Evolutionary conservation across 1,139 yeast genomes (phyloP), one percentile per base, ranked within the genome.

Genomic region (Hemisphaericaspora xylofermentans): DNA sequence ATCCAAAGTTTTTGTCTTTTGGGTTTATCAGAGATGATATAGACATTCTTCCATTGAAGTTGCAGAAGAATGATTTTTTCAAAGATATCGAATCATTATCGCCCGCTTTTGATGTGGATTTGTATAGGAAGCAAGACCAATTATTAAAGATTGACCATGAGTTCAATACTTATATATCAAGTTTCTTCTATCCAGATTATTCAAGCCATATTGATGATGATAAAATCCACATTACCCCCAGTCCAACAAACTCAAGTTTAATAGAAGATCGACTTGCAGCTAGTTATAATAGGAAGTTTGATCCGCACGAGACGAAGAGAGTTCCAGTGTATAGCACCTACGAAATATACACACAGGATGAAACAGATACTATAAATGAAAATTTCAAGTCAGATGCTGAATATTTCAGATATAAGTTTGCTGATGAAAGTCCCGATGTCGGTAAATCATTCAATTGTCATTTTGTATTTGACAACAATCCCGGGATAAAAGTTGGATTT

Each of bases 21-120:
- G 83, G 81, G 1, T 79, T 84, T 38, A 64, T 88, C 7, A 72
- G 86, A 49, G 84, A 82, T 49, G 94, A 85, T 39, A 59, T 74
- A 12, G 82, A 78, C 46, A 53, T 64, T 16, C 55, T 84, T 3
- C 85, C 87, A 0, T 63, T 80, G 25, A 58, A 72, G 38, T 53
- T 81, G 10, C 59, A 61, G 6, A 62, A 66, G 41, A 76, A 78
- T 50, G 63, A 67, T 17, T 67, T 80, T 35, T 49, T 66, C 8
- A 50, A 57, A 22, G 86, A 83, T 50, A 65, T 83, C 48, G 68
- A 68, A 6, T 64, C 61, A 36, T 62, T 82, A 35, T 80, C 86
- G 18, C 76, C 79, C 0, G 43, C 78, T 15, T 41, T 43, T 3
- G 62, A 60, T 22, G 18, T 51, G 33, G 47, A 58, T 40, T 39